Evolutionary conservation across 306 rosid species (phyloP).

Genomic region (Acacia confusa): DNA sequence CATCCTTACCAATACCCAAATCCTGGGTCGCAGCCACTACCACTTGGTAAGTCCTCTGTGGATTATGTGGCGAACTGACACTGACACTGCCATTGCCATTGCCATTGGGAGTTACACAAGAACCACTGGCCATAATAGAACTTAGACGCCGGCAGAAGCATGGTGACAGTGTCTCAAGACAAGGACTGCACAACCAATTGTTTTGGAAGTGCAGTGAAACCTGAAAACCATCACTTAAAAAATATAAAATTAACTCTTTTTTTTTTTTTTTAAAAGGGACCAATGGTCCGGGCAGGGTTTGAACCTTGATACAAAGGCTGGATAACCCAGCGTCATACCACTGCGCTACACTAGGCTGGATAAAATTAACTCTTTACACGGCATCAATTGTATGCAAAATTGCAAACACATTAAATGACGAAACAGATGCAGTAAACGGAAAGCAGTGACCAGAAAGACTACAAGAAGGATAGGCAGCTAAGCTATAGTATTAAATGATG

Average conservation of each 20-base stretch:
- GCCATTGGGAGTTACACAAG: neutral
- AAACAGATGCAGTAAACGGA: conserved; percentile 17
- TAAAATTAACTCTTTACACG: neutral
- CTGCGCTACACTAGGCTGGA: too few species aligned
- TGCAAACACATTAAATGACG: neutral
- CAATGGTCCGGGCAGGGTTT: too few species aligned
- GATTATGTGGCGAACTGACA: neutral
- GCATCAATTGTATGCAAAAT: neutral
- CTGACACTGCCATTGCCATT: neutral
- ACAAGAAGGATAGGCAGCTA: neutral
- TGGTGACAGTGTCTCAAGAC: neutral
- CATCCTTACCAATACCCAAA: conserved; percentile 70
- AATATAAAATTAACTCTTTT: neutral
- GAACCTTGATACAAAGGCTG: too few species aligned
- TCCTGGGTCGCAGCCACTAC: conserved; percentile 65
- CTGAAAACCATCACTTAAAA: conserved; percentile 29
- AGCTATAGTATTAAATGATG: neutral
- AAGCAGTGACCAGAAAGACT: conserved; percentile 1
- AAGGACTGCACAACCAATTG: conserved; percentile 35
- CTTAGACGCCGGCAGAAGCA: neutral
- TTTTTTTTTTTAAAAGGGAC: too few species aligned
- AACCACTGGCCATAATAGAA: neutral
- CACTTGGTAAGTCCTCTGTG: conserved; percentile 58
- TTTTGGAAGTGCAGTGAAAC: conserved; percentile 41
- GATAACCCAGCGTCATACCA: too few species aligned